These are phyloP conservation scores for Crassisporium funariophilum DNA, from an alignment of 768 basidiomycete genomes.

Conservation along the genomic window DNA sequence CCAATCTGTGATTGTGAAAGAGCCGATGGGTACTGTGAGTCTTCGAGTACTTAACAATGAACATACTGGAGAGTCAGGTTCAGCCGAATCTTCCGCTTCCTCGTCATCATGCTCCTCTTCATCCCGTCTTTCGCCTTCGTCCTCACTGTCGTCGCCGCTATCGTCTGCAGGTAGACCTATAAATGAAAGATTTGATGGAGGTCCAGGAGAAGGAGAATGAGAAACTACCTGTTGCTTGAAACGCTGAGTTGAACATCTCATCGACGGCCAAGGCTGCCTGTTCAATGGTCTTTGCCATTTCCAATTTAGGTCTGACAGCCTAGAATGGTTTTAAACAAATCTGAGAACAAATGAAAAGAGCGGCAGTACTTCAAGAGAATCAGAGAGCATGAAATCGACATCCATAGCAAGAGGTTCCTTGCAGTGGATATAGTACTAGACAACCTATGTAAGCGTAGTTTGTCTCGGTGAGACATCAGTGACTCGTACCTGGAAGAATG, in stretches of 20 bases:
- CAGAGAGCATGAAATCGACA: conserved; percentile 94
- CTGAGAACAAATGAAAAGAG: neutral
- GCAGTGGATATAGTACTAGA: conserved; percentile 82
- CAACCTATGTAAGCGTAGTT: neutral
- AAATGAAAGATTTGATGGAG: neutral
- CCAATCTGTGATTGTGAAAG: conserved; percentile 42
- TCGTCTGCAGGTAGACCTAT: conserved; percentile 38
- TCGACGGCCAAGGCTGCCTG: conserved; percentile 90
- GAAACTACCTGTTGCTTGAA: conserved; percentile 55
- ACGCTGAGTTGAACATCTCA: conserved; percentile 76
- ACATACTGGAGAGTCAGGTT: conserved; percentile 55
- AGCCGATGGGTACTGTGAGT: neutral
- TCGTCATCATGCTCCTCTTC: conserved; percentile 50
- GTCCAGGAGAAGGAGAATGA: conserved; percentile 2
- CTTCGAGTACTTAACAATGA: neutral
- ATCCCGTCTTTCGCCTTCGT: conserved; percentile 56
- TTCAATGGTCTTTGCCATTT: conserved; percentile 71
- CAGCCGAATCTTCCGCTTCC: conserved; percentile 69
- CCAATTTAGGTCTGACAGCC: conserved; percentile 86
- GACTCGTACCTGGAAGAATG: conserved; percentile 83
- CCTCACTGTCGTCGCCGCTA: conserved; percentile 67
- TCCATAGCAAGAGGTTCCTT: conserved; percentile 95
- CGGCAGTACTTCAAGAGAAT: conserved; percentile 80
- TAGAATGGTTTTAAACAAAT: conserved; percentile 28
- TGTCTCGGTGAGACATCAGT: neutral